Base-by-base conservation (phyloP, 371 early-diverging fungal genomes). In the Rhizopus sp. region DNA sequence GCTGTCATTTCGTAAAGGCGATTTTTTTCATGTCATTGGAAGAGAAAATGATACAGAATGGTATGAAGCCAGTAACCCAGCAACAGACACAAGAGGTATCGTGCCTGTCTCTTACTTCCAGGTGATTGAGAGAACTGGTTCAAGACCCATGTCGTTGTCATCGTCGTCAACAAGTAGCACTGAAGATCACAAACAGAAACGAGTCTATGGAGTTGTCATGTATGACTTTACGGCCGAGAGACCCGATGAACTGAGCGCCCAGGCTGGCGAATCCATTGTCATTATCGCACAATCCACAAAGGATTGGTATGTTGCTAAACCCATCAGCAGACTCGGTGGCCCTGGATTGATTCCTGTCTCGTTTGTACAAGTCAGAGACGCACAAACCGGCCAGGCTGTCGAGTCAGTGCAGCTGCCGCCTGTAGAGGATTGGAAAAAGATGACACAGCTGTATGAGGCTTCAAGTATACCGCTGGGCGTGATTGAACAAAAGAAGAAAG, bases 21-120 rank as follows among this genome's bases (percentile, higher is more conserved):
- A 96, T 59, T 93, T 94, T 64, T 94, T 93, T 75, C 92, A 91
- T 72, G 96, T 95, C 15, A 81, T 88, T 29, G 90, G 88, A 39
- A 83, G 87, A 70, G 91, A 91, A 49, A 81, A 83, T 57, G 90
- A 92, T 66, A 53, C 62, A 7, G 76, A 83, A 45, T 91, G 88
- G 87, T 96, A 88, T 66, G 90, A 93, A 55, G 96, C 91, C 3
- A 83, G 84, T 48, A 93, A 96, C 63, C 94, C 95, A 33, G 73
- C 86, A 38, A 84, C 86, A n/a, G 85, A 89, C 52, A 68, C 78
- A 7, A 81, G 88, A 34, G 96, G 96, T 5, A 67, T 88, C 42
- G 95, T 93, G 17, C 94, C 94, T 10, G 88, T 87, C 7, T 55
- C 72, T n/a, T 86, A 80, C 70, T 96, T 96, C 74, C 90, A 94